phyloP scores from a whole-genome alignment of 768 basidiomycete genomes.

The Boletus vinaceobasis region DNA sequence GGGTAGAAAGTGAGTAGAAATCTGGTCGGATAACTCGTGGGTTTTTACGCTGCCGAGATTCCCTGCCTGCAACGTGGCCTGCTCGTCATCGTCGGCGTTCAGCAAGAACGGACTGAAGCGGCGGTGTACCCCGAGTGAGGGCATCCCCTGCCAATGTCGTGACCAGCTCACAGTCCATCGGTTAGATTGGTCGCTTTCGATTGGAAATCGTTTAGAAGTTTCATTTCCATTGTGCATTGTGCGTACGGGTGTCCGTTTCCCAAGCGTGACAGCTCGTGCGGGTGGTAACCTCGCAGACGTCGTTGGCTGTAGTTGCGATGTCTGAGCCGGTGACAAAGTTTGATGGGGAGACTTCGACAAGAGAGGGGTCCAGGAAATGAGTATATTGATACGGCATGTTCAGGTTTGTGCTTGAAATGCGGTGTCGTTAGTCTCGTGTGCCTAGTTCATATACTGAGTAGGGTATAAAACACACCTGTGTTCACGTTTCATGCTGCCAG shows the following conservation, averaged over 20 bases:
- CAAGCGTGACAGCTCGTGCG: constrained; percentile 9
- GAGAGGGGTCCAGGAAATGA: no score
- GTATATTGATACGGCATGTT: no score
- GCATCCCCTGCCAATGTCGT: background rate
- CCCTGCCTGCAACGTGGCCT: constrained; percentile 2
- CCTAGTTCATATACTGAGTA: no score
- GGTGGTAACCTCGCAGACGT: constrained; percentile 23
- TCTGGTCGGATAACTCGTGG: background rate
- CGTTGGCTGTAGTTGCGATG: constrained; percentile 18
- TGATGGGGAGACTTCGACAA: no score
- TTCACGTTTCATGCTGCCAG: no score
- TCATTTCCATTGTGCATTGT: background rate
- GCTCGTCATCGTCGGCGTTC: constrained; percentile 6
- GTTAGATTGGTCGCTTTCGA: background rate
- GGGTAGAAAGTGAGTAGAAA: background rate
- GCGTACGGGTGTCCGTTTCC: constrained; percentile 17
- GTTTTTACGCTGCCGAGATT: constrained; percentile 2
- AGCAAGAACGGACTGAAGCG: constrained; percentile 6
- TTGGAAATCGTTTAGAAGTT: background rate
- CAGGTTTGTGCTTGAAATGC: no score
- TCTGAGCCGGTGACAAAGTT: constrained; percentile 19
- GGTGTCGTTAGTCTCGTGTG: no score
- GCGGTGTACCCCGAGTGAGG: constrained; percentile 2
- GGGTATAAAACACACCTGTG: no score
- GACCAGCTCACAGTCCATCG: background rate